These are phyloP conservation scores for Sphagnum fallax DNA, from an alignment of 228 moss, liverwort and hornwort species.

Conservation along the genomic window DNA sequence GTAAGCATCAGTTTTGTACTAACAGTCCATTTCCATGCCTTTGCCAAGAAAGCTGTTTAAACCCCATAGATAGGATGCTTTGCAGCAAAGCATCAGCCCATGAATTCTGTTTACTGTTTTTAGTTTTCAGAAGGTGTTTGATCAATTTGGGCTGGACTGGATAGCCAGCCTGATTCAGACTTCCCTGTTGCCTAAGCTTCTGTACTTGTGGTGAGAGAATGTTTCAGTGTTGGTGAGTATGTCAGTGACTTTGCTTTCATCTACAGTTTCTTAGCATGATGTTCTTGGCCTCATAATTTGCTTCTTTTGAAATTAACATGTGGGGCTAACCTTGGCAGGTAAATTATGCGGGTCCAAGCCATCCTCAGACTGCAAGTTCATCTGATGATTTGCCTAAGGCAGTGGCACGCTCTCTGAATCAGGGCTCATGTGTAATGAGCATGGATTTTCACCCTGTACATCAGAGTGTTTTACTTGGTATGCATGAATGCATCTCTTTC, in stretches of 20 bases:
- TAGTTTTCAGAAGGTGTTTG: too few species aligned
- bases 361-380: conserved; percentile 66
- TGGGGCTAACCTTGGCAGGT: conserved; percentile 23
- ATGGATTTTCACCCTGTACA: conserved; percentile 98
- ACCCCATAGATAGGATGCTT: too few species aligned
- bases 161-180: too few species aligned
- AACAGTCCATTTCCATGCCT: not conserved
- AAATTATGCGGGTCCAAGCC: conserved; percentile 72
- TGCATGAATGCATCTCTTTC: not conserved
- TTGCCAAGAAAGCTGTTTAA: too few species aligned
- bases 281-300: not conserved
- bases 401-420: conserved; percentile 73
- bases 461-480: conserved; percentile 86
- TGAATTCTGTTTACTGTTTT: too few species aligned
- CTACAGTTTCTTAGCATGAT: too few species aligned
- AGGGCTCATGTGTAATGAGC: conserved; percentile 99
- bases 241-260: too few species aligned
- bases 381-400: conserved; percentile 85
- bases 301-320: not conserved
- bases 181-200: too few species aligned
- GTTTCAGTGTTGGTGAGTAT: too few species aligned
- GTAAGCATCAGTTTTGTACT: conserved; percentile 47
- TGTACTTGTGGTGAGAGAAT: too few species aligned
- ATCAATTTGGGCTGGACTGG: too few species aligned
- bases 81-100: too few species aligned